Evolutionary conservation across 192 early-diverging fungal species (phyloP).

Genomic region (Coemansia umbellata): DNA sequence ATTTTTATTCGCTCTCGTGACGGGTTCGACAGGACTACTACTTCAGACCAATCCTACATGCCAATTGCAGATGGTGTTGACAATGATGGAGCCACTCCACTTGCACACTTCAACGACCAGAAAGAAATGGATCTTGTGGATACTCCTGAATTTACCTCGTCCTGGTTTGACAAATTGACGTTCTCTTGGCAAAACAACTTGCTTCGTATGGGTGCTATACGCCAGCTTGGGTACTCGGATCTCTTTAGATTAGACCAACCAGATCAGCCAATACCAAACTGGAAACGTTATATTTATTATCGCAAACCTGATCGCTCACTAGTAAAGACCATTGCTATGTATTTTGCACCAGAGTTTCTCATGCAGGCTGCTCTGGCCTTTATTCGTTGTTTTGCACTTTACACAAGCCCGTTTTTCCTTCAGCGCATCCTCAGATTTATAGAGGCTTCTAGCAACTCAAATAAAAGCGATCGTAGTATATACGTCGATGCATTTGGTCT

Average conservation of each 20-base stretch:
- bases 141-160: slow-evolving; percentile 17
- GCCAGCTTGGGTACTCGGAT: slow-evolving; percentile 56
- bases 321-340: slow-evolving; percentile 23
- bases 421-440: slow-evolving; percentile 56
- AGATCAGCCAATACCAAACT: slow-evolving; percentile 50
- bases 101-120: slow-evolving; percentile 2
- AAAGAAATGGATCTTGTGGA: slow-evolving; percentile 5
- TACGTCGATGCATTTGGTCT: slow-evolving; percentile 59
- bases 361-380: slow-evolving; percentile 42
- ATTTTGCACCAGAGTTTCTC: slow-evolving; percentile 42
- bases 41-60: not conserved
- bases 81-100: slow-evolving; percentile 5
- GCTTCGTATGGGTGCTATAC: slow-evolving; percentile 53
- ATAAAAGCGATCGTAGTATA: not conserved
- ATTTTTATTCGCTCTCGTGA: slow-evolving; percentile 10
- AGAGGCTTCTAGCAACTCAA: slow-evolving; percentile 24
- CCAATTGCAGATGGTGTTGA: not conserved
- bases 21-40: not conserved
- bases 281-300: slow-evolving; percentile 19
- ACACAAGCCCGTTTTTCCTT: slow-evolving; percentile 57
- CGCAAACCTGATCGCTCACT: slow-evolving; percentile 17
- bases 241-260: slow-evolving; percentile 53
- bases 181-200: slow-evolving; percentile 63
- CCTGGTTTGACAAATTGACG: slow-evolving; percentile 19
- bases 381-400: slow-evolving; percentile 33